phyloP scores from a whole-genome alignment of 78 protist species.

The Capsaspora owczarzaki region DNA sequence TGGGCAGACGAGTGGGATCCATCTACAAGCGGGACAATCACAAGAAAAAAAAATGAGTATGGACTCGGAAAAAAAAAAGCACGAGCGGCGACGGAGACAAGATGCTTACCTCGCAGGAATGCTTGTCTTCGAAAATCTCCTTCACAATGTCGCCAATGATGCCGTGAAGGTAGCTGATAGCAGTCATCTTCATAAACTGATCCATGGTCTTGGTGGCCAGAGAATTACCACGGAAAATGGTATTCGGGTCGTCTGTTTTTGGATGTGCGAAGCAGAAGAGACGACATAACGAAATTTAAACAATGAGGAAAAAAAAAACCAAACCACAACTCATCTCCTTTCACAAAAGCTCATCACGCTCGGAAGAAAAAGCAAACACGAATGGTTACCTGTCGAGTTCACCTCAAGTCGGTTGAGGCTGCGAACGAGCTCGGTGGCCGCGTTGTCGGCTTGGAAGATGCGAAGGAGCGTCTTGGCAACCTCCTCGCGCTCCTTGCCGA shows the following conservation, averaged over 20 bases:
- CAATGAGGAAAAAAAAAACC: background rate
- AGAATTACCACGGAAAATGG: constrained; percentile 9
- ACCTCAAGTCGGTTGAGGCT: background rate
- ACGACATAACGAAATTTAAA: background rate
- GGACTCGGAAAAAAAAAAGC: background rate
- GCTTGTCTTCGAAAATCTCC: background rate
- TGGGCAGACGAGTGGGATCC: background rate
- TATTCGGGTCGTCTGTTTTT: background rate
- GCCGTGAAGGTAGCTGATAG: constrained; percentile 1
- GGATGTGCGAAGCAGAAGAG: background rate
- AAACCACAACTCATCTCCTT: background rate
- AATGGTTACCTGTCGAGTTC: background rate
- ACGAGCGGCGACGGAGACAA: background rate
- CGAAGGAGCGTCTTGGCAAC: background rate
- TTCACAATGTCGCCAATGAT: background rate
- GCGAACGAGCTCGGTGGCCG: background rate
- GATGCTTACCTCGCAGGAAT: background rate
- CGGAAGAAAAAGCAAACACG: too few relatives aligned
- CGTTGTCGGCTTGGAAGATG: background rate
- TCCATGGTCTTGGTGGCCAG: constrained; percentile 11
- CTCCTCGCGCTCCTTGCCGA: background rate
- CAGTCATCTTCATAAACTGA: background rate
- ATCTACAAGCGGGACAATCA: background rate
- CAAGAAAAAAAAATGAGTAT: background rate
- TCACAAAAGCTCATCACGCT: too few relatives aligned